Conservation (phyloP, 805 yeast genomes). For the Yarrowia deformans region DNA sequence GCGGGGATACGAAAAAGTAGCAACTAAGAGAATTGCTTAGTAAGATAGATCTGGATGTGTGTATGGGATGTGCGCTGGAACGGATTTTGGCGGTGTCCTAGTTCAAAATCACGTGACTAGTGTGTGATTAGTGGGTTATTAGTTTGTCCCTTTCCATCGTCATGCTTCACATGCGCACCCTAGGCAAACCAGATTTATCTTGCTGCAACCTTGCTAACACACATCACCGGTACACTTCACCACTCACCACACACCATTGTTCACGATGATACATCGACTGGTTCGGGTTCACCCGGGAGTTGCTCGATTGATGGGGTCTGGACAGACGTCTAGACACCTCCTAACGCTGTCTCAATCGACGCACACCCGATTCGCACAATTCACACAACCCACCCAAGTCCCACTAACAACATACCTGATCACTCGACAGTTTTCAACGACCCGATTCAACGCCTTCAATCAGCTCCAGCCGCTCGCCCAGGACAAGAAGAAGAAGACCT, state of each 20-base stretch:
- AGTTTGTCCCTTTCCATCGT: too few species aligned
- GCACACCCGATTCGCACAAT: neutral
- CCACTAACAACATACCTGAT: neutral
- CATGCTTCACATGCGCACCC: too few species aligned
- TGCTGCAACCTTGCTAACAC: slow-evolving; percentile 34
- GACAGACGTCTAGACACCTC: neutral
- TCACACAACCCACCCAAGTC: neutral
- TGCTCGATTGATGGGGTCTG: neutral
- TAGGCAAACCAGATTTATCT: neutral
- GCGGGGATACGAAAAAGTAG: too few species aligned
- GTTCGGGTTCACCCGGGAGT: neutral
- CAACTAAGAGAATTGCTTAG: too few species aligned
- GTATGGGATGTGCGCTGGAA: too few species aligned
- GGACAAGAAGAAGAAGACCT: neutral
- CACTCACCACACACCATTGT: neutral
- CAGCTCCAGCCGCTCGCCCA: neutral
- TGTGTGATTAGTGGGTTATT: too few species aligned
- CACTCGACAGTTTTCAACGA: neutral
- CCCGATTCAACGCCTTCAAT: neutral
- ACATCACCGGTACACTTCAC: neutral
- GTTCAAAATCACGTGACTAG: too few species aligned
- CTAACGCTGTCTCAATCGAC: neutral
- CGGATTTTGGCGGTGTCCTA: too few species aligned
- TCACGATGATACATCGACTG: slow-evolving; percentile 16
- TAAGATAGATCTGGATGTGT: too few species aligned